Evolutionary conservation across 2,329 filamentous ascomycete genomes (phyloP).

Genomic region (Neocucurbitaria cava): DNA sequence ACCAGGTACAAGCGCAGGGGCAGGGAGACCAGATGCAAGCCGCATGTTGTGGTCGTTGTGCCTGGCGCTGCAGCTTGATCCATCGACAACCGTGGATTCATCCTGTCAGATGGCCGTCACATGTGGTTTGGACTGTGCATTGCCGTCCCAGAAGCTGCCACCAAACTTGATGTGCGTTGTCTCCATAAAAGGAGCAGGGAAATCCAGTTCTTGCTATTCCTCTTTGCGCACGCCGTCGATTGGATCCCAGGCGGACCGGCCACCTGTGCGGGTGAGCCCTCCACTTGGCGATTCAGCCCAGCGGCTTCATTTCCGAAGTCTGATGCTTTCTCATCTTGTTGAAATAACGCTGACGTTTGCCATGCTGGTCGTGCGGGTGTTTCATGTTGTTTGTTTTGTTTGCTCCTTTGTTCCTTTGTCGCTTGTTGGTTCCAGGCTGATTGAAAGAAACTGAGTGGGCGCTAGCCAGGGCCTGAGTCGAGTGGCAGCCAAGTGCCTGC

Average conservation of each 20-base stretch:
- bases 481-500: not conserved
- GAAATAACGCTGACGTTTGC: slow-evolving; percentile 9
- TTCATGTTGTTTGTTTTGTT: slow-evolving; percentile 1
- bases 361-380: slow-evolving; percentile 5
- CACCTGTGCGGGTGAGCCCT: not conserved
- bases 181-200: not conserved
- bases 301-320: slow-evolving; percentile 5
- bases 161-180: not conserved
- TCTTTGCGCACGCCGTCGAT: not conserved
- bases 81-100: slow-evolving; percentile 3
- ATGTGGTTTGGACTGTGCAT: not conserved
- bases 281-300: not conserved
- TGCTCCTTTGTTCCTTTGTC: not conserved
- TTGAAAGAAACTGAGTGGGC: not conserved
- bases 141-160: not conserved
- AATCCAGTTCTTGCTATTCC: not conserved
- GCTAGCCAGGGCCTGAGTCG: not conserved
- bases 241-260: not conserved
- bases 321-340: not conserved
- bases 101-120: slow-evolving; percentile 6
- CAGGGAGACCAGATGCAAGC: slow-evolving; percentile 12
- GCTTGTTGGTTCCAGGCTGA: not conserved
- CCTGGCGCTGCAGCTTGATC: slow-evolving; percentile 5
- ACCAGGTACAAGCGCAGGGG: slow-evolving; percentile 21
- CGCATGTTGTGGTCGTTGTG: slow-evolving; percentile 2